These are phyloP conservation scores for Carex myosuroides DNA, from an alignment of 176 grass and related monocot genomes.

Conservation along the genomic window DNA sequence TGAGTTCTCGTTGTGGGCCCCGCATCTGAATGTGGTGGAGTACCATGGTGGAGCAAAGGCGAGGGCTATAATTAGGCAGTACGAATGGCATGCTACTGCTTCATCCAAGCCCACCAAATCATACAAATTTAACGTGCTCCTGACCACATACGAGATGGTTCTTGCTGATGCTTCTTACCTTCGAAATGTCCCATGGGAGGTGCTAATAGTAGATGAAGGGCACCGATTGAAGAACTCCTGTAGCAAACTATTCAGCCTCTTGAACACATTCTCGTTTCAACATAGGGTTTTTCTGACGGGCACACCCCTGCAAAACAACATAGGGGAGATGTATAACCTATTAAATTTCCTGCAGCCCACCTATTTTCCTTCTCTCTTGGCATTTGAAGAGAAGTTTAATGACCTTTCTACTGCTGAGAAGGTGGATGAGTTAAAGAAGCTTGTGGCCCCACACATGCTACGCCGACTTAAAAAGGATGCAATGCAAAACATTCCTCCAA, in stretches of 20 bases:
- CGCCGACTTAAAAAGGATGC: conserved; percentile 89
- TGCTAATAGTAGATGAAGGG: conserved; percentile 97
- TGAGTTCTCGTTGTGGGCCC: conserved; percentile 87
- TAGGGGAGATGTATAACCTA: conserved; percentile 98
- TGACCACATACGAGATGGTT: conserved; percentile 98
- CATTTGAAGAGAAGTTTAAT: conserved; percentile 96
- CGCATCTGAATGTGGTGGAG: conserved; percentile 97
- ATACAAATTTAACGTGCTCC: conserved; percentile 87
- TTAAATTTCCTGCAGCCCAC: conserved; percentile 91
- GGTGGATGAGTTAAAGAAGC: conserved; percentile 97
- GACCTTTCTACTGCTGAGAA: conserved; percentile 93
- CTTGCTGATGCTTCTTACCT: conserved; percentile 87
- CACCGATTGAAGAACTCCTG: conserved; percentile 93
- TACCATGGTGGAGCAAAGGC: conserved; percentile 94
- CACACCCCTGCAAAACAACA: conserved; percentile 97
- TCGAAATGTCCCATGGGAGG: conserved; percentile 88
- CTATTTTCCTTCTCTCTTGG: conserved; percentile 82
- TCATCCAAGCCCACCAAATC: conserved; percentile 42
- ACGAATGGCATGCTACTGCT: conserved; percentile 84
- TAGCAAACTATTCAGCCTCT: conserved; percentile 87
- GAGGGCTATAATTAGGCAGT: conserved; percentile 86
- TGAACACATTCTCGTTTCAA: conserved; percentile 87
- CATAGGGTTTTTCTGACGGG: conserved; percentile 96
- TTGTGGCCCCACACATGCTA: conserved; percentile 98
- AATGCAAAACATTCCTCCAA: conserved; percentile 98